Percentiles rank a stretch among this genome's conserved stretches.
phyloP scores from a whole-genome alignment of 129 eudicot genomes.

The Apium graveolens region DNA sequence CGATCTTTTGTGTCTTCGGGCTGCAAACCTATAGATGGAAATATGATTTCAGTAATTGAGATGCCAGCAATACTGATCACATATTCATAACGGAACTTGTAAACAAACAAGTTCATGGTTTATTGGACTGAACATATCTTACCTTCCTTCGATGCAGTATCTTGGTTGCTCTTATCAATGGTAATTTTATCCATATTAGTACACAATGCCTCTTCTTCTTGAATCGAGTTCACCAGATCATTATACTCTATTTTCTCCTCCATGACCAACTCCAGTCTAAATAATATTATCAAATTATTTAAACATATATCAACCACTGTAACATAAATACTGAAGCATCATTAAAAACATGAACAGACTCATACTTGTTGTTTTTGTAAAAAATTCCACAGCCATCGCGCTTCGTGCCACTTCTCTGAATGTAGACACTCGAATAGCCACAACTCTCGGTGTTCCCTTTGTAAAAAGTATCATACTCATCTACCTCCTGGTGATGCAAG shows the following conservation, averaged over 20 bases:
- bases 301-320: background rate
- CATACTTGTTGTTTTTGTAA: conserved; percentile 60
- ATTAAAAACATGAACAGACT: conserved; percentile 4
- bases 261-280: conserved; percentile 68
- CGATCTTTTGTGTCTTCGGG: conserved; percentile 29
- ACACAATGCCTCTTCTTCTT: conserved; percentile 26
- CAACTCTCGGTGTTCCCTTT: conserved; percentile 53
- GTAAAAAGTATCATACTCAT: conserved; percentile 83
- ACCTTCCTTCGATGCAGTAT: conserved; percentile 29
- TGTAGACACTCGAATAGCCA: conserved; percentile 75
- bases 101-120: background rate
- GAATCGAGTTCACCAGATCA: conserved; percentile 59
- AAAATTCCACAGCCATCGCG: conserved; percentile 94
- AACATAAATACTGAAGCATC: background rate
- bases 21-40: conserved; percentile 25
- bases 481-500: conserved; percentile 53
- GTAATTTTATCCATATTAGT: conserved; percentile 24
- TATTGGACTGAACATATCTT: background rate
- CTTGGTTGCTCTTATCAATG: conserved; percentile 17
- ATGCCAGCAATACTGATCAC: background rate
- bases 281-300: background rate
- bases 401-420: conserved; percentile 69
- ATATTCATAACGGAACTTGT: background rate
- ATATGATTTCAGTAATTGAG: background rate
- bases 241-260: conserved; percentile 80